These are phyloP conservation scores for Microbotryum violaceum DNA, from an alignment of 1,284 basidiomycete genomes.

Conservation along the genomic window DNA sequence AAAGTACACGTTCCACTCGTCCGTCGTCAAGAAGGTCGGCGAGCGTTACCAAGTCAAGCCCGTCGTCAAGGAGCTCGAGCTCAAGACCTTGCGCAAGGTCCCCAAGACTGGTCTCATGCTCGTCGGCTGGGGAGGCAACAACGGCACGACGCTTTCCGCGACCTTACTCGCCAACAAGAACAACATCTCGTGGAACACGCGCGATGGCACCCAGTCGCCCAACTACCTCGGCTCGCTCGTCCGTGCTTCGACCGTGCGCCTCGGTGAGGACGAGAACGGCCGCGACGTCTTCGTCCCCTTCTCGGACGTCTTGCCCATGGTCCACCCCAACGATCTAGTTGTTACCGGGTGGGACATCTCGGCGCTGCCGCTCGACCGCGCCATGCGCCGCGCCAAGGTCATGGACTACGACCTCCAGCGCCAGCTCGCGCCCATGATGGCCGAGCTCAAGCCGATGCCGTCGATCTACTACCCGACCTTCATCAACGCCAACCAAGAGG, in stretches of 20 bases:
- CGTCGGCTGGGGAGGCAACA: constrained; percentile 95
- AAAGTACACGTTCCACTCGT: constrained; percentile 65
- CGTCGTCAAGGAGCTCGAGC: constrained; percentile 71
- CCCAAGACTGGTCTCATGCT: constrained; percentile 94
- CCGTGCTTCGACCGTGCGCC: constrained; percentile 86
- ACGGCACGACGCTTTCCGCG: constrained; percentile 88
- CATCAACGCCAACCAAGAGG: constrained; percentile 76
- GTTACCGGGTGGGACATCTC: constrained; percentile 96
- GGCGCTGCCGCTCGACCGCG: constrained; percentile 70
- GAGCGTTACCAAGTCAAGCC: constrained; percentile 68
- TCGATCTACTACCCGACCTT: constrained; percentile 62
- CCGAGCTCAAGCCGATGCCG: constrained; percentile 74
- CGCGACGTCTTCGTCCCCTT: constrained; percentile 92
- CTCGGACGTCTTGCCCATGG: constrained; percentile 92
- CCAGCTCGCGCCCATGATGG: constrained; percentile 82
- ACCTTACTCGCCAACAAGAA: constrained; percentile 94
- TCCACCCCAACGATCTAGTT: constrained; percentile 97
- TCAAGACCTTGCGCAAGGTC: constrained; percentile 81
- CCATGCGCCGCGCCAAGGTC: constrained; percentile 89
- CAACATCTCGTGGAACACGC: constrained; percentile 92
- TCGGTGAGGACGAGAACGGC: constrained; percentile 75
- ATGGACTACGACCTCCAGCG: constrained; percentile 96
- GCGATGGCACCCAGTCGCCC: constrained; percentile 82
- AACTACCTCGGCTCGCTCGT: constrained; percentile 86
- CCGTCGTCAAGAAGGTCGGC: constrained; percentile 49